These are phyloP conservation scores for Trichophyton mentagrophytes DNA, from an alignment of 2,329 filamentous ascomycete genomes.

Conservation along the genomic window DNA sequence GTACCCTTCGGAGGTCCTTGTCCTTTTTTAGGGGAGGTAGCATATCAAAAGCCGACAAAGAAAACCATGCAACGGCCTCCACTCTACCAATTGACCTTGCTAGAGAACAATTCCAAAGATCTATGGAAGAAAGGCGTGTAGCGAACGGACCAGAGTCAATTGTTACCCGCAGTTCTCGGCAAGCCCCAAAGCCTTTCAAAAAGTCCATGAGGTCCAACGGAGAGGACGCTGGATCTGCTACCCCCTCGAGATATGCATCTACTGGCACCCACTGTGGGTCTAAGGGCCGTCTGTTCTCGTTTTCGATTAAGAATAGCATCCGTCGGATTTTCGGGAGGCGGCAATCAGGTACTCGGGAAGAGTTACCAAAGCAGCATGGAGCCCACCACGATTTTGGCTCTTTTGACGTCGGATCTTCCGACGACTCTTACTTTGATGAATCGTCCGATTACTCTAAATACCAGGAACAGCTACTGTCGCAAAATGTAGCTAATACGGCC, in stretches of 20 bases:
- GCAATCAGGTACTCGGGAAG: constrained; percentile 9
- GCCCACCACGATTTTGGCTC: not conserved
- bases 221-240: not conserved
- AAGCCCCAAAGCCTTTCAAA: constrained; percentile 26
- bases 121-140: constrained; percentile 12
- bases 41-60: constrained; percentile 11
- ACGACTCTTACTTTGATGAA: not conserved
- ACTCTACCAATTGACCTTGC: constrained; percentile 25
- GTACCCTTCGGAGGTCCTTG: constrained; percentile 29
- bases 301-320: constrained; percentile 31
- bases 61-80: constrained; percentile 16
- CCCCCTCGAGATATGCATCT: constrained; percentile 7
- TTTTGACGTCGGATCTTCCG: not conserved
- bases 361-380: not conserved
- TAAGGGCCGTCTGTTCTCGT: constrained; percentile 29
- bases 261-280: constrained; percentile 11
- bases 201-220: constrained; percentile 23
- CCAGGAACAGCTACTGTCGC: not conserved
- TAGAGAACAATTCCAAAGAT: constrained; percentile 27
- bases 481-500: constrained; percentile 5
- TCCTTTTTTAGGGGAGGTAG: constrained; percentile 29
- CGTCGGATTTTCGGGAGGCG: constrained; percentile 30
- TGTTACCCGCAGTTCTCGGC: constrained; percentile 15
- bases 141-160: constrained; percentile 11
- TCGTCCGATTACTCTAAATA: not conserved